These are phyloP conservation scores for Podospora pseudocomata DNA, from an alignment of 495 filamentous ascomycete species.

Conservation along the genomic window DNA sequence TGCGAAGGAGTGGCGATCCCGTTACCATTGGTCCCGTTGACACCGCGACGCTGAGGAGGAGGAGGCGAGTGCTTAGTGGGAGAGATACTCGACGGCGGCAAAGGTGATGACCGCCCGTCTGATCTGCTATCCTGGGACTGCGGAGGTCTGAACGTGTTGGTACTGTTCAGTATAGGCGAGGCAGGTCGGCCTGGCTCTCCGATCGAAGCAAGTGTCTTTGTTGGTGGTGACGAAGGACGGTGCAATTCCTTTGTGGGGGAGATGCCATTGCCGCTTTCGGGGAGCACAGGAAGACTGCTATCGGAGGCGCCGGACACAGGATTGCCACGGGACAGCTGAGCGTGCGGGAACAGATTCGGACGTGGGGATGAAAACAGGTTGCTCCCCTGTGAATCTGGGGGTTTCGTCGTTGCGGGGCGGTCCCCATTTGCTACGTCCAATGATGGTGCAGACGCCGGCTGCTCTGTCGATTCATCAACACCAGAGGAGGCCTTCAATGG, in stretches of 20 bases:
- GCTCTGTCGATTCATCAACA: not conserved
- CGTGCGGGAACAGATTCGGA: slow-evolving; percentile 41
- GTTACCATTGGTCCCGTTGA: slow-evolving; percentile 19
- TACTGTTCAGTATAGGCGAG: not conserved
- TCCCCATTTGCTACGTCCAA: not conserved
- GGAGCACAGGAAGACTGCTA: slow-evolving; percentile 15
- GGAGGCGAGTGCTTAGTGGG: slow-evolving; percentile 68
- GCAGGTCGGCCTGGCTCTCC: slow-evolving; percentile 8
- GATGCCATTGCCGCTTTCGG: slow-evolving; percentile 30
- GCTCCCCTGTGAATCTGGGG: slow-evolving; percentile 14
- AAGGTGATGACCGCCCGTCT: slow-evolving; percentile 36
- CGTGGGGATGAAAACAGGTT: slow-evolving; percentile 46
- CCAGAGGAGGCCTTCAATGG: slow-evolving; percentile 7
- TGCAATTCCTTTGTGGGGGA: slow-evolving; percentile 33
- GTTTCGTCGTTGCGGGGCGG: slow-evolving; percentile 7
- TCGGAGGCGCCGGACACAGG: slow-evolving; percentile 12
- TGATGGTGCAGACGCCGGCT: not conserved
- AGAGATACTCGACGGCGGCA: slow-evolving; percentile 60
- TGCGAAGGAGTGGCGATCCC: slow-evolving; percentile 22
- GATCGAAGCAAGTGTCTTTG: slow-evolving; percentile 28
- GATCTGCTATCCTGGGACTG: slow-evolving; percentile 19
- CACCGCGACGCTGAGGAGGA: slow-evolving; percentile 26
- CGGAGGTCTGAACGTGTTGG: slow-evolving; percentile 27
- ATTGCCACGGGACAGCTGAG: slow-evolving; percentile 4
- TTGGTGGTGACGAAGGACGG: slow-evolving; percentile 31